phyloP scores from a whole-genome alignment of 148 eudicot species.

The Polygonum aviculare region DNA sequence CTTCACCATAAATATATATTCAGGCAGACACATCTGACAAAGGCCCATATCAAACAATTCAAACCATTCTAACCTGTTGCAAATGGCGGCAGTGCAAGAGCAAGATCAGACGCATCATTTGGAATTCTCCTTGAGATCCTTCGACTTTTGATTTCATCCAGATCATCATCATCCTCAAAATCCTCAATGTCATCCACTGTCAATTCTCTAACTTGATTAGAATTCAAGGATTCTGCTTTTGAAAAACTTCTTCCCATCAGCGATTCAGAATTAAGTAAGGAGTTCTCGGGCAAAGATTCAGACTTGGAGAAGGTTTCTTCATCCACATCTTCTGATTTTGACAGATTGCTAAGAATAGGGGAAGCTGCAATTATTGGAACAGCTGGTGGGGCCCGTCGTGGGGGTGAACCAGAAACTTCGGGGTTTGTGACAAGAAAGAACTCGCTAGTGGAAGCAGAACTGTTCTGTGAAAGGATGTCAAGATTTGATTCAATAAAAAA shows the following conservation, averaged over 20 bases:
- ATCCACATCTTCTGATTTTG: conserved; percentile 40
- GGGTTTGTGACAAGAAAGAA: conserved; percentile 75
- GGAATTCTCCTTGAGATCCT: conserved; percentile 76
- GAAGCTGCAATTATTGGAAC: conserved; percentile 42
- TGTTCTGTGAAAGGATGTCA: conserved; percentile 38
- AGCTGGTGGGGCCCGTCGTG: conserved; percentile 71
- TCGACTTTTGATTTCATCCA: conserved; percentile 72
- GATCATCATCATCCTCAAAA: conserved; percentile 77
- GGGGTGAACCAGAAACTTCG: conserved; percentile 92
- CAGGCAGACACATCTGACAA: conserved; percentile 9
- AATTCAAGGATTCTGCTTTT: conserved; percentile 53
- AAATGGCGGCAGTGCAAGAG: conserved; percentile 65
- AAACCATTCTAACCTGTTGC: conserved; percentile 60
- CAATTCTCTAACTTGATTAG: conserved; percentile 60
- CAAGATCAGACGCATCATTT: conserved; percentile 86
- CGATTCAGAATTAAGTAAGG: conserved; percentile 23
- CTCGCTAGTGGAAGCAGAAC: conserved; percentile 65
- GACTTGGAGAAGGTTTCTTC: conserved; percentile 36
- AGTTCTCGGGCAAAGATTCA: conserved; percentile 23
- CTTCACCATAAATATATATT: not conserved
- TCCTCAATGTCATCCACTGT: conserved; percentile 95
- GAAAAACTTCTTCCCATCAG: conserved; percentile 44
- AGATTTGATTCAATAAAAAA: conserved; percentile 13
- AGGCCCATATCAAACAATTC: conserved; percentile 6
- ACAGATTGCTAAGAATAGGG: conserved; percentile 47